Evolutionary conservation across 2,329 filamentous ascomycete species (phyloP).

Genomic region (Phyllosticta capitalensis): DNA sequence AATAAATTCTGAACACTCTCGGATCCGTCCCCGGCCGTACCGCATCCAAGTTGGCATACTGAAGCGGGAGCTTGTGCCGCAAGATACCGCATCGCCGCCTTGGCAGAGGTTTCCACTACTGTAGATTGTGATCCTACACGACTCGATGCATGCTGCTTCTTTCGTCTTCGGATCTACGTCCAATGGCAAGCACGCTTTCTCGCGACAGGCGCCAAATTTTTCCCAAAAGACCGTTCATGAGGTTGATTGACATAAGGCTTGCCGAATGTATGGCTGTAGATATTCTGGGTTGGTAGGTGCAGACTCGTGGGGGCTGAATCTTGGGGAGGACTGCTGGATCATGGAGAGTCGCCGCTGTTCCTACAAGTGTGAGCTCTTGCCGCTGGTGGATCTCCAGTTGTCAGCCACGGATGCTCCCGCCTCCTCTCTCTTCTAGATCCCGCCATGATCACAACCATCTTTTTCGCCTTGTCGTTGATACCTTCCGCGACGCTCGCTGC

Average conservation of each 20-base stretch:
- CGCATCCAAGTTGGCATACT: background rate
- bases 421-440: background rate
- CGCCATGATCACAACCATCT: background rate
- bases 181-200: background rate
- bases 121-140: background rate
- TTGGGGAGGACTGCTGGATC: background rate
- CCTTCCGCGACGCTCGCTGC: background rate
- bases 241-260: too few relatives aligned
- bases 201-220: too few relatives aligned
- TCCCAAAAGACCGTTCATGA: too few relatives aligned
- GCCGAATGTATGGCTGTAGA: too few relatives aligned
- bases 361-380: background rate
- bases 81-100: background rate
- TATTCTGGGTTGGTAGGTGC: too few relatives aligned
- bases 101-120: background rate
- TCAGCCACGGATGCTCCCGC: background rate
- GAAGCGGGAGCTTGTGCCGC: background rate
- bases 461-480: background rate
- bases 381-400: background rate
- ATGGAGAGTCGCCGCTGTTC: background rate
- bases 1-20: background rate
- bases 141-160: background rate
- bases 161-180: background rate
- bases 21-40: background rate
- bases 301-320: background rate